Evolutionary conservation across 2,329 filamentous ascomycete genomes (phyloP).

Genomic region (Leptographium wingfieldii): DNA sequence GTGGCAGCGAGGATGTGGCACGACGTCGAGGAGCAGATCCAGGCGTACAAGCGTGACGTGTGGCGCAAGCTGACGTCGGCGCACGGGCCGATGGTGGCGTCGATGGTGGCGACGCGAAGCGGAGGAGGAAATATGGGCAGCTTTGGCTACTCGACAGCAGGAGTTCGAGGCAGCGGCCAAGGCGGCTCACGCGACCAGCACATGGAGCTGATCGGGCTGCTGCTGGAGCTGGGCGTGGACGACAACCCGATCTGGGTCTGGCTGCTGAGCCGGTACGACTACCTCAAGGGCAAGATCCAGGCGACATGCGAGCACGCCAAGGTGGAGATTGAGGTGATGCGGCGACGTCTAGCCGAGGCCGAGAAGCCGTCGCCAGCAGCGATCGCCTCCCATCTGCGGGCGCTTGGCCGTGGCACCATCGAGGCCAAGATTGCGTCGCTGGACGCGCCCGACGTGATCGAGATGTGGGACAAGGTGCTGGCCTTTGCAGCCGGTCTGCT

Average conservation of each 20-base stretch:
- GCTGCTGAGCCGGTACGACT: slow-evolving; percentile 80
- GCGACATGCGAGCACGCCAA: slow-evolving; percentile 72
- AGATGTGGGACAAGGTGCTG: slow-evolving; percentile 85
- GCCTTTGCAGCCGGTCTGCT: slow-evolving; percentile 62
- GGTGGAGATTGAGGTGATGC: slow-evolving; percentile 82
- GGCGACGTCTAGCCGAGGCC: slow-evolving; percentile 62
- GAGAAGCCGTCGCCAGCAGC: slow-evolving; percentile 52
- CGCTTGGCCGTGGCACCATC: slow-evolving; percentile 54
- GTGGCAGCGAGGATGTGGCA: slow-evolving; percentile 90
- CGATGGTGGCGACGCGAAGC: not conserved
- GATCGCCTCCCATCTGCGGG: slow-evolving; percentile 64
- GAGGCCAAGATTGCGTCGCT: slow-evolving; percentile 49
- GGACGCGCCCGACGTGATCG: slow-evolving; percentile 71
- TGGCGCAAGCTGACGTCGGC: slow-evolving; percentile 70
- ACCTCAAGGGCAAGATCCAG: slow-evolving; percentile 75
- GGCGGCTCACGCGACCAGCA: slow-evolving; percentile 56
- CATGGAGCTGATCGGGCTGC: slow-evolving; percentile 77
- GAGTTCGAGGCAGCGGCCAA: slow-evolving; percentile 32
- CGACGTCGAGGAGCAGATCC: slow-evolving; percentile 79
- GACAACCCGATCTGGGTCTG: slow-evolving; percentile 96
- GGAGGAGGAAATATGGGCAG: not conserved
- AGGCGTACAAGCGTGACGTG: slow-evolving; percentile 74
- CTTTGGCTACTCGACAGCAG: not conserved
- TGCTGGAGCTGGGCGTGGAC: slow-evolving; percentile 88
- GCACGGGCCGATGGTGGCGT: slow-evolving; percentile 37